Percentiles rank a stretch among this genome's conserved stretches.
These are phyloP conservation scores for Penicillium hordei DNA, from an alignment of 2,329 filamentous ascomycete genomes.

Conservation along the genomic window DNA sequence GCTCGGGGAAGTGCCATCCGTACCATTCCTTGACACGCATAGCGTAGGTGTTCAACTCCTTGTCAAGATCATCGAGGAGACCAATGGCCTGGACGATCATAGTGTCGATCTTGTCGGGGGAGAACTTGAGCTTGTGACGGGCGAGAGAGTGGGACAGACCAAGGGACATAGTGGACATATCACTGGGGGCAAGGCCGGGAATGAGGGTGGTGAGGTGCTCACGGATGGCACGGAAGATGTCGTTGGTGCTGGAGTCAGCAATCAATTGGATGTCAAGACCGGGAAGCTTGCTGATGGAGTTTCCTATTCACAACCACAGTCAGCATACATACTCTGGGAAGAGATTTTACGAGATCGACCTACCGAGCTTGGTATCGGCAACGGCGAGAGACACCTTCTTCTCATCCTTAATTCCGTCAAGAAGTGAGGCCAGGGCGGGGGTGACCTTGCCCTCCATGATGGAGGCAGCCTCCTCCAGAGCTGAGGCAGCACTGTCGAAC, in stretches of 20 bases:
- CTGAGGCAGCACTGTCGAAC: slow-evolving; percentile 89
- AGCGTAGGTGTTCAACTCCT: slow-evolving; percentile 97
- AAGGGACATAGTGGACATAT: slow-evolving; percentile 90
- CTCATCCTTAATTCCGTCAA: slow-evolving; percentile 92
- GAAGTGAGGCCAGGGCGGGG: slow-evolving; percentile 74
- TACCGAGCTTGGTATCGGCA: slow-evolving; percentile 83
- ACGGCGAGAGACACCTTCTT: slow-evolving; percentile 95
- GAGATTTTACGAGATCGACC: slow-evolving; percentile 15
- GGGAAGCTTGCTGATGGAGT: slow-evolving; percentile 88
- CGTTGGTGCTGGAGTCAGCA: slow-evolving; percentile 76
- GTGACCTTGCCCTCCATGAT: slow-evolving; percentile 94
- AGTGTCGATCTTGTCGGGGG: slow-evolving; percentile 95
- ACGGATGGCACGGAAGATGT: slow-evolving; percentile 92
- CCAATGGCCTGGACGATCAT: slow-evolving; percentile 99
- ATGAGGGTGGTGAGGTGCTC: slow-evolving; percentile 87
- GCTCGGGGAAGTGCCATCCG: slow-evolving; percentile 98
- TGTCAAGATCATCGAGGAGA: slow-evolving; percentile 92
- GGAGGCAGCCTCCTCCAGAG: slow-evolving; percentile 84
- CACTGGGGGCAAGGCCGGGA: slow-evolving; percentile 78
- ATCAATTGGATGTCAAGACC: slow-evolving; percentile 81
- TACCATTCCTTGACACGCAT: slow-evolving; percentile 99
- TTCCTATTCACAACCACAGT: slow-evolving; percentile 49
- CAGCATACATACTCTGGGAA: slow-evolving; percentile 10
- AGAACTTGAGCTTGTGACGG: slow-evolving; percentile 97
- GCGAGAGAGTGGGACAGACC: slow-evolving; percentile 97